phyloP scores from a whole-genome alignment of 805 yeast genomes.

The Wickerhamomyces pijperi region DNA sequence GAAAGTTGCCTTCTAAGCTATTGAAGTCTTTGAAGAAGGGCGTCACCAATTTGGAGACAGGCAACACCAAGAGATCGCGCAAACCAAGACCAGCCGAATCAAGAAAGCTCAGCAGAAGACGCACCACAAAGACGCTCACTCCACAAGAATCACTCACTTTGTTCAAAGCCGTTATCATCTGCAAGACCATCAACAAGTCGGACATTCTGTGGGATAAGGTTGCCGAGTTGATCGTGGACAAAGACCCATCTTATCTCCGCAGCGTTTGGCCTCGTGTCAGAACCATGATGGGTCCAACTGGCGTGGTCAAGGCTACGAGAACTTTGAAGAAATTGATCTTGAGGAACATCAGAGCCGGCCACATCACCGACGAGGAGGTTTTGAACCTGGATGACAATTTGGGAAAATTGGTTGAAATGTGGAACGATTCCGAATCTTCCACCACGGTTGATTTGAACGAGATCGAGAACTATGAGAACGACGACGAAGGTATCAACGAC shows the following conservation, averaged over 20 bases:
- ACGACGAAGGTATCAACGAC: conserved; percentile 1
- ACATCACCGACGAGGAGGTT: conserved; percentile 37
- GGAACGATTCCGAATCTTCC: conserved; percentile 46
- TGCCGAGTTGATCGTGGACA: conserved; percentile 30
- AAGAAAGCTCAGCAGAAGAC: conserved; percentile 5
- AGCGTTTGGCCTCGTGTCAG: conserved; percentile 66
- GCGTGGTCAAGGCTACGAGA: conserved; percentile 38
- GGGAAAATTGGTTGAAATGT: conserved; percentile 41
- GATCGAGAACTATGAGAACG: background rate
- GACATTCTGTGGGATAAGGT: conserved; percentile 58
- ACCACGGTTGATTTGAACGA: conserved; percentile 5
- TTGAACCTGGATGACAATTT: conserved; percentile 33
- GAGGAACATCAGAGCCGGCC: conserved; percentile 45
- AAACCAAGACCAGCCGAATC: too few relatives aligned
- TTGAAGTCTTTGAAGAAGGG: background rate
- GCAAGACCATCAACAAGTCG: conserved; percentile 47
- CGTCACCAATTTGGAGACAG: background rate
- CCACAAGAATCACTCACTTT: conserved; percentile 20
- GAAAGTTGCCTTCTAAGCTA: background rate
- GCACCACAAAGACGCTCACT: conserved; percentile 10
- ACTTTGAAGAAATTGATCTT: conserved; percentile 61
- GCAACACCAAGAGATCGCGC: too few relatives aligned
- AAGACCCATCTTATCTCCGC: conserved; percentile 33
- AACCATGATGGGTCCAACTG: conserved; percentile 47
- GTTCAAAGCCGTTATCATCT: conserved; percentile 55